Conservation (phyloP, 495 filamentous ascomycete genomes). For the Tuber magnatum region DNA sequence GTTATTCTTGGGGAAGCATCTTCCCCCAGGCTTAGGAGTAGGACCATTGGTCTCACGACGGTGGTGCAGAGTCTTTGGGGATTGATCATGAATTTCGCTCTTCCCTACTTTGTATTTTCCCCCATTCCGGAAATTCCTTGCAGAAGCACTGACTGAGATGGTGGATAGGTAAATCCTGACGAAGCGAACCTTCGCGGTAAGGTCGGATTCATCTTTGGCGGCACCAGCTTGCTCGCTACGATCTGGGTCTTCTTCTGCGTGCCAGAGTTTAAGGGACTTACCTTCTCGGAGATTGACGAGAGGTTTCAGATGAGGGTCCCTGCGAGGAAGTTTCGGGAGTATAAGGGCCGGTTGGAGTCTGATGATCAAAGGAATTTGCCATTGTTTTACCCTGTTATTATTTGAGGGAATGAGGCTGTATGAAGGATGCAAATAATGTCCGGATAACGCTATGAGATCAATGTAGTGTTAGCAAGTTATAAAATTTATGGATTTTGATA, state of each 20-base stretch:
- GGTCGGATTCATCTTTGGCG: slow-evolving; percentile 44
- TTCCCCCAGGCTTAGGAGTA: slow-evolving; percentile 9
- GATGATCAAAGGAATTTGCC: not conserved
- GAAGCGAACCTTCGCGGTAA: too few relatives aligned
- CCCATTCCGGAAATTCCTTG: too few relatives aligned
- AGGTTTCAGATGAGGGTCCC: slow-evolving; percentile 51
- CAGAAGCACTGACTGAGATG: too few relatives aligned
- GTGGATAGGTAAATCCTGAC: too few relatives aligned
- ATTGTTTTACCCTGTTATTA: not conserved
- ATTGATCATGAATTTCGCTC: slow-evolving; percentile 49
- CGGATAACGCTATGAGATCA: not conserved
- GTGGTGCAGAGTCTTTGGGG: slow-evolving; percentile 52
- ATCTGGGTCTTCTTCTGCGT: slow-evolving; percentile 41
- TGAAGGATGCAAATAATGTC: not conserved
- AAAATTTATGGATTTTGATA: not conserved
- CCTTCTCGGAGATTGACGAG: slow-evolving; percentile 45
- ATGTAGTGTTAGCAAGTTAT: not conserved
- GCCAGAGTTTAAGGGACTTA: slow-evolving; percentile 42
- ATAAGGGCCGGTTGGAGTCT: not conserved
- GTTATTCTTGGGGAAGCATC: slow-evolving; percentile 14
- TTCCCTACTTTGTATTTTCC: slow-evolving; percentile 43
- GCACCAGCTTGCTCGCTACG: slow-evolving; percentile 38
- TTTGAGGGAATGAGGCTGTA: not conserved
- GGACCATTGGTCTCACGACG: slow-evolving; percentile 43
- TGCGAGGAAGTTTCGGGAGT: slow-evolving; percentile 46